phyloP scores from a whole-genome alignment of 495 filamentous ascomycete genomes.

The Ascodesmis nigricans region DNA sequence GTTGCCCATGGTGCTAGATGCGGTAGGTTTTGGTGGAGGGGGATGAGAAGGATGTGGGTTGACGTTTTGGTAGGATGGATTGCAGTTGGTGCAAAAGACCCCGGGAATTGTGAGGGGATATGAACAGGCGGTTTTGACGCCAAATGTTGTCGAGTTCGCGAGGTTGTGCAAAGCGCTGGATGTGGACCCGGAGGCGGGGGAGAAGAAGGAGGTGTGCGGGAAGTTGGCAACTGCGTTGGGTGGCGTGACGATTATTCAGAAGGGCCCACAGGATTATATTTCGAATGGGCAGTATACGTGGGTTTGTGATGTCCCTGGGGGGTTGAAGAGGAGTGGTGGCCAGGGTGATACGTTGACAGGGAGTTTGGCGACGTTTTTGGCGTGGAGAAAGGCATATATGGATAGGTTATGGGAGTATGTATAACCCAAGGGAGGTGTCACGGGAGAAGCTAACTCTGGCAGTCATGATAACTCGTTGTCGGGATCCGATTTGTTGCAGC shows the following conservation, averaged over 20 bases:
- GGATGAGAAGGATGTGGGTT: neutral
- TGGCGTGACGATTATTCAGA: constrained; percentile 78
- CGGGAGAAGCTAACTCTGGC: neutral
- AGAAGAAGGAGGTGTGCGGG: constrained; percentile 39
- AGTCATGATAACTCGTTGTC: constrained; percentile 32
- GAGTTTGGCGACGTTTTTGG: constrained; percentile 65
- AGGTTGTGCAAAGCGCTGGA: constrained; percentile 45
- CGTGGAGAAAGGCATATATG: constrained; percentile 67
- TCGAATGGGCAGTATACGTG: constrained; percentile 57
- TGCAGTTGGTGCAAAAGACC: constrained; percentile 49
- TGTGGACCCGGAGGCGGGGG: constrained; percentile 25
- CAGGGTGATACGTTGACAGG: constrained; percentile 94
- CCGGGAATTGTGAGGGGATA: constrained; percentile 65
- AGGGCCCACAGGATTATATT: constrained; percentile 68
- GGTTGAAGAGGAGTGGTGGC: constrained; percentile 73
- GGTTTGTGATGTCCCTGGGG: constrained; percentile 52
- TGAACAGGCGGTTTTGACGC: constrained; percentile 68
- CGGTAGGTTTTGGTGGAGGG: constrained; percentile 19
- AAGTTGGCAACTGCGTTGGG: constrained; percentile 55
- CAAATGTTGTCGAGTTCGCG: constrained; percentile 84
- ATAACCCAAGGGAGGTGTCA: neutral
- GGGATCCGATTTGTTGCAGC: constrained; percentile 42
- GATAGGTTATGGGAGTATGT: constrained; percentile 55
- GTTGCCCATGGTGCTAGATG: constrained; percentile 76
- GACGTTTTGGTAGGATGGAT: constrained; percentile 35